phyloP scores from a whole-genome alignment of 2,329 filamentous ascomycete genomes.

The Trichoderma koningii region DNA sequence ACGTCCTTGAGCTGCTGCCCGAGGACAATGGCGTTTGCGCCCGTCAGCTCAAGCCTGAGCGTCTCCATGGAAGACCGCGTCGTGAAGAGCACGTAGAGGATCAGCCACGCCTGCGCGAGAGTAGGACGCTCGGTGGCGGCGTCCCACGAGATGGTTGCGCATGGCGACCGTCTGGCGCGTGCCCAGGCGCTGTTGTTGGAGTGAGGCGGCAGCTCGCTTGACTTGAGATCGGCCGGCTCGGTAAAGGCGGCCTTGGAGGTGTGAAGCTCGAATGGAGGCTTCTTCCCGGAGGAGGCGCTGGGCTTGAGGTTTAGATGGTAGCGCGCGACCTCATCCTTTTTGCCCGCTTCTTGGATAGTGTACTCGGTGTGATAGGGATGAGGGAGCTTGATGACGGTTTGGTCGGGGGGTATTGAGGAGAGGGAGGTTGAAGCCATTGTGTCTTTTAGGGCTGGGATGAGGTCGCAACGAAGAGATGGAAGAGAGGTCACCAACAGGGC shows the following conservation, averaged over 20 bases:
- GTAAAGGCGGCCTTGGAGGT: slow-evolving; percentile 47
- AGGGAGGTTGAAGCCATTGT: slow-evolving; percentile 36
- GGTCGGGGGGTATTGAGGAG: slow-evolving; percentile 37
- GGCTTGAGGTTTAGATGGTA: slow-evolving; percentile 43
- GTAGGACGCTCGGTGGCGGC: slow-evolving; percentile 43
- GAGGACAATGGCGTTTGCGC: slow-evolving; percentile 41
- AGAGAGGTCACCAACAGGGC: not conserved
- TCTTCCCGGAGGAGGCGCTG: slow-evolving; percentile 33
- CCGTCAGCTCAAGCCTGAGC: slow-evolving; percentile 50
- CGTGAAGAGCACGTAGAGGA: slow-evolving; percentile 56
- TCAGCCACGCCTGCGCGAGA: slow-evolving; percentile 55
- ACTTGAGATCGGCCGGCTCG: slow-evolving; percentile 51
- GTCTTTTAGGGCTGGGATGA: not conserved
- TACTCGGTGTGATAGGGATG: slow-evolving; percentile 54
- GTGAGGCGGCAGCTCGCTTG: slow-evolving; percentile 50
- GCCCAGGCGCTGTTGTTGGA: slow-evolving; percentile 61
- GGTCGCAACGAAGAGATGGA: not conserved
- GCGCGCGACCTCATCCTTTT: slow-evolving; percentile 26
- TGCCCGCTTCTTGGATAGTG: slow-evolving; percentile 40
- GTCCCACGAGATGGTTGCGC: slow-evolving; percentile 50
- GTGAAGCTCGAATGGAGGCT: slow-evolving; percentile 38
- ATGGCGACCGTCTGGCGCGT: slow-evolving; percentile 56
- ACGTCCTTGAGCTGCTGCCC: slow-evolving; percentile 49
- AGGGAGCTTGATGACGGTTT: slow-evolving; percentile 51
- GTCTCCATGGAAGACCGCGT: slow-evolving; percentile 51